Conservation (phyloP, 176 grass and related monocot species). For the Stipa capillata region DNA sequence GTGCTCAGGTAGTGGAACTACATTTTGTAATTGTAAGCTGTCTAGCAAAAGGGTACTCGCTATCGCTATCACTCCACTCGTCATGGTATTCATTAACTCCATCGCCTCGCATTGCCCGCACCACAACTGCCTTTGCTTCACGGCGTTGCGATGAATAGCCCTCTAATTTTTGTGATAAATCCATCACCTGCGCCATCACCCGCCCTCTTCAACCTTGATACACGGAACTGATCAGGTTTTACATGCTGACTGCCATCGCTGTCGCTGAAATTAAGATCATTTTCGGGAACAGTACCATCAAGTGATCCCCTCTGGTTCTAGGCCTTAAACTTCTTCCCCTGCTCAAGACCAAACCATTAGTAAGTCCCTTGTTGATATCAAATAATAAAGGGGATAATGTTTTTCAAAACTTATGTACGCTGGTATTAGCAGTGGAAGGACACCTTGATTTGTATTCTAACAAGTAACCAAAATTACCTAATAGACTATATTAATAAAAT, state of each 20-base stretch:
- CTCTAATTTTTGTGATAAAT: slow-evolving; percentile 93
- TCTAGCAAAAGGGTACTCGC: slow-evolving; percentile 73
- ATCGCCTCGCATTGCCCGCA: slow-evolving; percentile 68
- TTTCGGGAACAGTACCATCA: slow-evolving; percentile 59
- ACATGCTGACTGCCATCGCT: slow-evolving; percentile 67
- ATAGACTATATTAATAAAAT: slow-evolving; percentile 2
- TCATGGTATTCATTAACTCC: slow-evolving; percentile 79
- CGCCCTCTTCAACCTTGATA: slow-evolving; percentile 91
- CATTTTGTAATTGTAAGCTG: slow-evolving; percentile 91
- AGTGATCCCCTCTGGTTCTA: slow-evolving; percentile 61
- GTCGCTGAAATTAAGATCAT: slow-evolving; percentile 81
- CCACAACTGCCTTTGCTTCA: slow-evolving; percentile 86
- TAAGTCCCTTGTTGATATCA: background rate
- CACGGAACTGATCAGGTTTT: slow-evolving; percentile 72
- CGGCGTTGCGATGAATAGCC: slow-evolving; percentile 94
- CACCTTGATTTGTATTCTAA: background rate
- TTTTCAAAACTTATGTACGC: background rate
- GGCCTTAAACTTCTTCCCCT: slow-evolving; percentile 93
- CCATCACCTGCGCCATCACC: slow-evolving; percentile 84
- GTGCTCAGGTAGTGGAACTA: background rate
- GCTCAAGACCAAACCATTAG: slow-evolving; percentile 6
- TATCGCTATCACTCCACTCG: slow-evolving; percentile 94
- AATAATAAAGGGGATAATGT: background rate
- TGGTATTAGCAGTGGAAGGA: background rate
- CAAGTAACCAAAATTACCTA: background rate